Conservation (phyloP, 495 filamentous ascomycete genomes). For the Penicillium riverlandense region DNA sequence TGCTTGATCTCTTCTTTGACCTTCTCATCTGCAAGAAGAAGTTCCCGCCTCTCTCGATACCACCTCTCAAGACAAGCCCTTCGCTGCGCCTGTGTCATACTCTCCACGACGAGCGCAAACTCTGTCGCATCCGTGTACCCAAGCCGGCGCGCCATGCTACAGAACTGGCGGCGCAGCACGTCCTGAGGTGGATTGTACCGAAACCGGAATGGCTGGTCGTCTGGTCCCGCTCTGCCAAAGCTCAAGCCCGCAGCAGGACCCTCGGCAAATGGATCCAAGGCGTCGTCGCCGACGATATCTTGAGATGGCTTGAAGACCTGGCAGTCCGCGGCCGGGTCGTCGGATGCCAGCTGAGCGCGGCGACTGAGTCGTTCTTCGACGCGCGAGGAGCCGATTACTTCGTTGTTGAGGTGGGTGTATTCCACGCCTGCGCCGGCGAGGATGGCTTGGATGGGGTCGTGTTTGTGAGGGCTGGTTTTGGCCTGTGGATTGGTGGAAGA, state of each 20-base stretch:
- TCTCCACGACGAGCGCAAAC: slow-evolving; percentile 90
- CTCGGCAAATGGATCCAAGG: neutral
- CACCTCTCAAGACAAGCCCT: slow-evolving; percentile 74
- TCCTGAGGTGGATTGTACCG: slow-evolving; percentile 68
- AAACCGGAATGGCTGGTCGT: slow-evolving; percentile 41
- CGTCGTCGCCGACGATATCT: neutral
- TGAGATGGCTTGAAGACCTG: slow-evolving; percentile 43
- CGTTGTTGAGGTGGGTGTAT: slow-evolving; percentile 94
- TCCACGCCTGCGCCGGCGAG: slow-evolving; percentile 82
- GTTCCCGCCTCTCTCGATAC: slow-evolving; percentile 54
- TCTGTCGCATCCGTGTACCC: slow-evolving; percentile 71
- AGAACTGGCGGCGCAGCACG: slow-evolving; percentile 80
- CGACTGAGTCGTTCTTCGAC: slow-evolving; percentile 75
- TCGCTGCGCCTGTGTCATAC: slow-evolving; percentile 83
- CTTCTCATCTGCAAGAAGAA: slow-evolving; percentile 6
- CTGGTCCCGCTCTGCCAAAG: neutral
- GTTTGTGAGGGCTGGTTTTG: slow-evolving; percentile 29
- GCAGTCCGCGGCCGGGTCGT: slow-evolving; percentile 41
- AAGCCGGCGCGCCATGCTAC: slow-evolving; percentile 75
- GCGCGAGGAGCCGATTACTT: slow-evolving; percentile 84
- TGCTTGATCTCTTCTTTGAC: no score
- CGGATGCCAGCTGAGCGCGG: slow-evolving; percentile 56
- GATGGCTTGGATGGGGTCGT: slow-evolving; percentile 82
- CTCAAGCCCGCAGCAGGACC: no score
- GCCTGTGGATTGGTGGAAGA: neutral